Conservation (phyloP, 805 yeast species). For the Pichia phayaonensis region DNA sequence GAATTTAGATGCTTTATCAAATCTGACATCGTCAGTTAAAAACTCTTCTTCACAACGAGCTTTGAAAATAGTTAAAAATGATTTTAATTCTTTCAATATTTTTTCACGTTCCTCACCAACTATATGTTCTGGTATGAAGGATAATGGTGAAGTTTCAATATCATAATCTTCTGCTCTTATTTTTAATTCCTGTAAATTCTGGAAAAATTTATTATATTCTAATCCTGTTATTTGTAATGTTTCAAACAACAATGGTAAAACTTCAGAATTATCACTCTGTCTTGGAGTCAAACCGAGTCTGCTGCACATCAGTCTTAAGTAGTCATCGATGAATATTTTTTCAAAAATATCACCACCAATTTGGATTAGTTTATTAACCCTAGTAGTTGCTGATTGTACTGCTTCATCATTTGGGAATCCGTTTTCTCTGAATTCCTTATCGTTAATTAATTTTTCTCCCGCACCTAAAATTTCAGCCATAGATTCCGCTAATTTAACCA, state of each 20-base stretch:
- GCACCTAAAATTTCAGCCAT: slow-evolving; percentile 77
- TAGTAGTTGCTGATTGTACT: slow-evolving; percentile 41
- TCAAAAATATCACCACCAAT: slow-evolving; percentile 60
- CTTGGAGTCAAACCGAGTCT: slow-evolving; percentile 59
- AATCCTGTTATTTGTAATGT: slow-evolving; percentile 53
- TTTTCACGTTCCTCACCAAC: slow-evolving; percentile 16
- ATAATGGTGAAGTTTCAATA: slow-evolving; percentile 18
- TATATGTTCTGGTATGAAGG: slow-evolving; percentile 25
- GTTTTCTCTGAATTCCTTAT: slow-evolving; percentile 32
- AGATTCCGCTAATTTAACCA: slow-evolving; percentile 76
- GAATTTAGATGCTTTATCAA: slow-evolving; percentile 32
- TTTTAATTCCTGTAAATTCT: slow-evolving; percentile 45
- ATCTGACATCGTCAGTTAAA: slow-evolving; percentile 33
- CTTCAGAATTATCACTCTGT: slow-evolving; percentile 34
- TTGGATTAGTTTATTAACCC: slow-evolving; percentile 62
- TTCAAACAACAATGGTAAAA: slow-evolving; percentile 55
- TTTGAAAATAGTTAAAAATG: slow-evolving; percentile 49
- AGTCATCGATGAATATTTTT: slow-evolving; percentile 49
- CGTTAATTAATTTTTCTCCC: slow-evolving; percentile 44
- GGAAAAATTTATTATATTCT: slow-evolving; percentile 77
- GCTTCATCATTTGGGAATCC: slow-evolving; percentile 39
- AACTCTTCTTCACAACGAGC: slow-evolving; percentile 30
- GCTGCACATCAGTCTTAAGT: slow-evolving; percentile 47
- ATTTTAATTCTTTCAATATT: slow-evolving; percentile 31
- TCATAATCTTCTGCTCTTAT: slow-evolving; percentile 27